A percentile compares a stretch with the other conserved stretches of the same genome.
Evolutionary conservation across 345 rosid genomes (phyloP).

Genomic region (Pugionium dolabratum): DNA sequence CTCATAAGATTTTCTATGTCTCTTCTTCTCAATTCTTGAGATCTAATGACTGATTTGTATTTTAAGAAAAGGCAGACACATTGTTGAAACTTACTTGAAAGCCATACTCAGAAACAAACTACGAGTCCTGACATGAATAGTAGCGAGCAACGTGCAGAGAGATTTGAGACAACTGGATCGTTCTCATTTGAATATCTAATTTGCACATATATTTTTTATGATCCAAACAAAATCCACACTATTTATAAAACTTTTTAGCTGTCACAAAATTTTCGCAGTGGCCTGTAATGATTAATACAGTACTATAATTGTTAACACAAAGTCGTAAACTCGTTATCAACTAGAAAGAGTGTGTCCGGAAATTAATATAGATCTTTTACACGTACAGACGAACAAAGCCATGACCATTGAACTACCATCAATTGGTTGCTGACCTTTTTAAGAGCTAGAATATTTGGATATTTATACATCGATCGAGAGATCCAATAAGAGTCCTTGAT

Average conservation of each 20-base stretch:
- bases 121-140: background rate
- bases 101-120: background rate
- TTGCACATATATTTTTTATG: no score
- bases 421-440: background rate
- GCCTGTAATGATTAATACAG: no score
- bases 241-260: no score
- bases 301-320: no score
- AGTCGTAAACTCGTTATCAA: no score
- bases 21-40: background rate
- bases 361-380: background rate
- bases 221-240: no score
- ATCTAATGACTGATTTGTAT: background rate
- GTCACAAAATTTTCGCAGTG: no score
- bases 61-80: background rate
- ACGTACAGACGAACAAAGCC: slow-evolving; percentile 5
- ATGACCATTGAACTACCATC: slow-evolving; percentile 15
- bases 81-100: background rate
- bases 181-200: no score
- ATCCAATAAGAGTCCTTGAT: slow-evolving; percentile 5
- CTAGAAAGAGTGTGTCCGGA: no score
- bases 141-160: background rate
- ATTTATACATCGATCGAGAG: slow-evolving; percentile 2
- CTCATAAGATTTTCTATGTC: background rate
- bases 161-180: no score
- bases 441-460: slow-evolving; percentile 17